Evolutionary conservation across 805 yeast species (phyloP).

Genomic region (Sugiyamaella marilandica): DNA sequence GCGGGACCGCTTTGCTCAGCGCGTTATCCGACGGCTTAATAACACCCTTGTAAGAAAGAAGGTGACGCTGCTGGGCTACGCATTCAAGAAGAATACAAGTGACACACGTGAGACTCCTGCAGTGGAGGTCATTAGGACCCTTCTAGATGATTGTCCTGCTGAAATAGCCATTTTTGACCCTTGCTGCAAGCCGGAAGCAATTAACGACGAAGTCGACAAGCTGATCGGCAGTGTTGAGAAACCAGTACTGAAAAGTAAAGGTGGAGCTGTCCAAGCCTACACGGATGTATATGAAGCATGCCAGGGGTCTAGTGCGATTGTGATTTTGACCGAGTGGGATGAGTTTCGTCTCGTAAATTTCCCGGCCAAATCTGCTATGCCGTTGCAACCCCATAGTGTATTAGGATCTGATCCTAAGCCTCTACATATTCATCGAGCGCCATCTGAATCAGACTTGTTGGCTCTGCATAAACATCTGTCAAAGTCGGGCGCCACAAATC

Average conservation of each 20-base stretch:
- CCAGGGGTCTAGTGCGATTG: conserved; percentile 27
- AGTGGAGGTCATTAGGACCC: conserved; percentile 26
- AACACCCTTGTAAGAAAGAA: conserved; percentile 29
- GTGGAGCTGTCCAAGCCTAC: conserved; percentile 22
- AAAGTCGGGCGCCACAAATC: neutral
- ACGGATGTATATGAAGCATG: conserved; percentile 28
- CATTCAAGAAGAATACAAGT: conserved; percentile 32
- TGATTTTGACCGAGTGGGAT: conserved; percentile 32
- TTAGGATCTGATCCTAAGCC: neutral
- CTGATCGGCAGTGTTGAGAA: conserved; percentile 15
- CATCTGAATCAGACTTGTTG: neutral
- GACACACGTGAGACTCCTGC: conserved; percentile 32
- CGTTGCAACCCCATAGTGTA: neutral
- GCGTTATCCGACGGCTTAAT: conserved; percentile 26
- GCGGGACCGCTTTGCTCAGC: conserved; percentile 28
- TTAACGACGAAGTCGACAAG: conserved; percentile 28
- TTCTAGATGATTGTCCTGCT: conserved; percentile 26
- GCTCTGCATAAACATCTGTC: neutral
- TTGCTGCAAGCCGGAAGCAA: neutral
- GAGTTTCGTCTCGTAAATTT: conserved; percentile 18
- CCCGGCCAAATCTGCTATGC: neutral
- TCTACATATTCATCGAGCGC: neutral
- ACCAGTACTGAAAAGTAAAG: conserved; percentile 10
- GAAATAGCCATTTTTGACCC: conserved; percentile 30
- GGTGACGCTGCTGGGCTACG: conserved; percentile 29